Conservation (phyloP, 306 rosid genomes). For the Luffa acutangula region DNA sequence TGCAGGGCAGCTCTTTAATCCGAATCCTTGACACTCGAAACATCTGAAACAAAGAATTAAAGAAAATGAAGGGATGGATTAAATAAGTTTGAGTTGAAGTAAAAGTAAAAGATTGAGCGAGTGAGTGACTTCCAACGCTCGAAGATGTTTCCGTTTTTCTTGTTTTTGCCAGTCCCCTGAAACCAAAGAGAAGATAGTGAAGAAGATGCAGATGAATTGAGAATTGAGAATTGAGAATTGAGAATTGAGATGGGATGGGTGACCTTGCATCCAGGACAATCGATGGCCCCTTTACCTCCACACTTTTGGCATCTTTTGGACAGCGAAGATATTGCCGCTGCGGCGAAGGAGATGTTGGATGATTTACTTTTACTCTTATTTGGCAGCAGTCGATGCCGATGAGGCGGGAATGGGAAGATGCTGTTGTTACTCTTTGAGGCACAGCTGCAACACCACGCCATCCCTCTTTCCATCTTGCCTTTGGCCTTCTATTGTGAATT, state of each 20-base stretch:
- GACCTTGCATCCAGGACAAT: conserved; percentile 86
- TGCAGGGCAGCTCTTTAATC: conserved; percentile 62
- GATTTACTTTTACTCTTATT: neutral
- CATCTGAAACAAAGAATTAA: conserved; percentile 29
- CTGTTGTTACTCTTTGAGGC: neutral
- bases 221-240: neutral
- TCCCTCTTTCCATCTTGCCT: neutral
- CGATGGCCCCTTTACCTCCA: conserved; percentile 62
- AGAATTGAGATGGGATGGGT: neutral
- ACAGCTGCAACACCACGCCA: neutral
- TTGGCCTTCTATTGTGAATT: neutral
- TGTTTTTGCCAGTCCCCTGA: conserved; percentile 82
- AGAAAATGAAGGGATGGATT: neutral
- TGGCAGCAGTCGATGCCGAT: neutral
- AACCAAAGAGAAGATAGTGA: neutral
- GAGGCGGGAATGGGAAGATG: neutral
- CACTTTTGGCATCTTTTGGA: conserved; percentile 36
- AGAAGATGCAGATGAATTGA: neutral
- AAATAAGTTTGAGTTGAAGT: neutral
- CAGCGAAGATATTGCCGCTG: neutral
- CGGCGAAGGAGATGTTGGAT: neutral
- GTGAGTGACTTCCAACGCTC: conserved; percentile 82
- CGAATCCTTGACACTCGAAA: conserved; percentile 86
- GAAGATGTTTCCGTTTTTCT: conserved; percentile 80
- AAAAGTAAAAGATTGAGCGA: neutral